Evolutionary conservation across 176 grass and related monocot species (phyloP).

Genomic region (Phoenix roebelenii): DNA sequence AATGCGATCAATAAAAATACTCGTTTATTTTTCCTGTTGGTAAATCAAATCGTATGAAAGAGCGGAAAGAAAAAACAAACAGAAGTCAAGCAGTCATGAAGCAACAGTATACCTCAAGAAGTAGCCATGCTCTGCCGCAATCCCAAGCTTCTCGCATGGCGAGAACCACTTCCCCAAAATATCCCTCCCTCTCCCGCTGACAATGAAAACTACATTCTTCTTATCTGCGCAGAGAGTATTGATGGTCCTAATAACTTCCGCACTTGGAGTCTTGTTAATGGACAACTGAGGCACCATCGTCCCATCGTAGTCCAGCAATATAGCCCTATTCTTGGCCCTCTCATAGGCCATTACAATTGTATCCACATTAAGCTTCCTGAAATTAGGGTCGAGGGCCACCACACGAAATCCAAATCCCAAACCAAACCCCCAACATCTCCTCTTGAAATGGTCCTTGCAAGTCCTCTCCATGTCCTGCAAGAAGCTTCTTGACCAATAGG

Average conservation of each 20-base stretch:
- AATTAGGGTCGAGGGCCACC: slow-evolving; percentile 17
- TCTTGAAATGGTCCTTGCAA: slow-evolving; percentile 20
- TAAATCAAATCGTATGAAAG: no score
- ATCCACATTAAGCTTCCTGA: slow-evolving; percentile 15
- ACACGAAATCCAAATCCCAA: slow-evolving; percentile 19
- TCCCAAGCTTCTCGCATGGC: slow-evolving; percentile 41
- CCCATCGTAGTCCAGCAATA: slow-evolving; percentile 19
- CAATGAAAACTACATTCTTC: slow-evolving; percentile 21
- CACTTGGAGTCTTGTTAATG: neutral
- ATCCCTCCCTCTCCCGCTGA: slow-evolving; percentile 8
- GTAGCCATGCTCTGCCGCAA: slow-evolving; percentile 66
- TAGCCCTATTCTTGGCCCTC: slow-evolving; percentile 17
- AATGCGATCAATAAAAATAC: no score
- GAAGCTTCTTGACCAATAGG: slow-evolving; percentile 20
- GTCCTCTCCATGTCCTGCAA: slow-evolving; percentile 15
- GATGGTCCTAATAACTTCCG: slow-evolving; percentile 12
- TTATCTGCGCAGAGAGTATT: slow-evolving; percentile 14
- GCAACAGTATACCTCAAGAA: slow-evolving; percentile 35
- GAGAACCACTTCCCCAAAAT: no score
- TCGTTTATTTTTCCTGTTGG: no score
- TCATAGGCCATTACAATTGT: slow-evolving; percentile 12
- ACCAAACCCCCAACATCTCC: slow-evolving; percentile 17
- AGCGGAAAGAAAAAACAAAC: no score
- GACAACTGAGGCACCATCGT: slow-evolving; percentile 5
- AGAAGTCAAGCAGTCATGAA: neutral